These are phyloP conservation scores for Westerdykella sp. DNA, from an alignment of 2,329 filamentous ascomycete genomes.

Conservation along the genomic window DNA sequence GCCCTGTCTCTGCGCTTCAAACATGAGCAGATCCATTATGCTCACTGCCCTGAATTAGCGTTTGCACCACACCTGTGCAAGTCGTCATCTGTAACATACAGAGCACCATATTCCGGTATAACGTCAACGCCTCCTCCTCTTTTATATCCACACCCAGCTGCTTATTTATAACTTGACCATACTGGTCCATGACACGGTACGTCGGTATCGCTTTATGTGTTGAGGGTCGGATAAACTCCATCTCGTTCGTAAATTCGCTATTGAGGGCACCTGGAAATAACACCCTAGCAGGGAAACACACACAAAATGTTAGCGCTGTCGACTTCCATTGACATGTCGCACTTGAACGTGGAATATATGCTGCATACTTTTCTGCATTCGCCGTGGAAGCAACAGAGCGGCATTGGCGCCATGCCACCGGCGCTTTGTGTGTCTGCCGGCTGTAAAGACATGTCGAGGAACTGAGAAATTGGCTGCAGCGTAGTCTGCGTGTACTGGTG, in stretches of 20 bases:
- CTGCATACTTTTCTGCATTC: constrained; percentile 54
- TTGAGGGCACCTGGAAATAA: constrained; percentile 91
- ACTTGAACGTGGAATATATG: neutral
- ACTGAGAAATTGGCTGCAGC: constrained; percentile 10
- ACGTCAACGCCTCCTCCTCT: constrained; percentile 53
- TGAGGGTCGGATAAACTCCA: constrained; percentile 70
- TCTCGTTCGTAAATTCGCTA: constrained; percentile 77
- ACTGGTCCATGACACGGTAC: constrained; percentile 84
- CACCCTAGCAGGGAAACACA: constrained; percentile 39
- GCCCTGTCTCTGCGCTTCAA: constrained; percentile 94
- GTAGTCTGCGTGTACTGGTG: constrained; percentile 23
- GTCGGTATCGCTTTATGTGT: constrained; percentile 74
- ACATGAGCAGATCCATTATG: constrained; percentile 97
- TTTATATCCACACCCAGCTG: constrained; percentile 60
- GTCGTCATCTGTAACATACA: constrained; percentile 30
- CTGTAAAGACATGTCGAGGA: constrained; percentile 13
- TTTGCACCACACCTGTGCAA: neutral
- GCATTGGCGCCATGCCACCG: constrained; percentile 40
- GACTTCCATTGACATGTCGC: neutral
- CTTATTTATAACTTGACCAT: constrained; percentile 75
- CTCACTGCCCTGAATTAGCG: constrained; percentile 44
- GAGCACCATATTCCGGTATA: constrained; percentile 61
- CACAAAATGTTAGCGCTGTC: neutral
- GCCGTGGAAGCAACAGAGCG: constrained; percentile 53
- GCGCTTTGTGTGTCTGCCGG: constrained; percentile 6